Evolutionary conservation across 2,329 filamentous ascomycete genomes (phyloP).

Genomic region (Balansia obtecta): DNA sequence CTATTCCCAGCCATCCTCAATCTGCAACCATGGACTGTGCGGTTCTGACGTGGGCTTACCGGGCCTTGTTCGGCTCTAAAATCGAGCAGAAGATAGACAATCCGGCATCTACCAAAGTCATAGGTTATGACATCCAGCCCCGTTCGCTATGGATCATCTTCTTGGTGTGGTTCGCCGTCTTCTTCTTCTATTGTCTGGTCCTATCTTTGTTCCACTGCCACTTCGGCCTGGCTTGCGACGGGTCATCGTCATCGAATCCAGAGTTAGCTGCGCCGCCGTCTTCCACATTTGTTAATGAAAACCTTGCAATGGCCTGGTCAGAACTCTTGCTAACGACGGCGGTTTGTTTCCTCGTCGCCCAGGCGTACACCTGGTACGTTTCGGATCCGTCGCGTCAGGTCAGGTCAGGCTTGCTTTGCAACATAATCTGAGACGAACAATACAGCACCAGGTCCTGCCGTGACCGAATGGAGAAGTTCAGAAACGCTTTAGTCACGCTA

Average conservation of each 20-base stretch:
- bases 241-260: not conserved
- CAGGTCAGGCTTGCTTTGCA: too few species aligned
- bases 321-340: slow-evolving; percentile 6
- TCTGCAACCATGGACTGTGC: not conserved
- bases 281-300: not conserved
- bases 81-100: slow-evolving; percentile 12
- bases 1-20: not conserved
- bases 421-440: not conserved
- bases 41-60: not conserved
- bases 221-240: not conserved
- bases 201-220: slow-evolving; percentile 7
- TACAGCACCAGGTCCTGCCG: slow-evolving; percentile 10
- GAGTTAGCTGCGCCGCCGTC: not conserved
- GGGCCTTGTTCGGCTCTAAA: slow-evolving; percentile 9
- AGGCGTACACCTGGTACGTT: slow-evolving; percentile 12
- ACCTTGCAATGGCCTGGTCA: slow-evolving; percentile 5
- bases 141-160: not conserved
- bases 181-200: slow-evolving; percentile 7
- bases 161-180: slow-evolving; percentile 1
- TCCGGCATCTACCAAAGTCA: slow-evolving; percentile 7
- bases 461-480: slow-evolving; percentile 12
- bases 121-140: slow-evolving; percentile 9
- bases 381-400: too few species aligned
- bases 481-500: slow-evolving; percentile 9
- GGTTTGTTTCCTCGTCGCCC: slow-evolving; percentile 10